Evolutionary conservation across 768 basidiomycete species (phyloP), one percentile per base, ranked within the genome.

Genomic region (Termitomyces sp.): DNA sequence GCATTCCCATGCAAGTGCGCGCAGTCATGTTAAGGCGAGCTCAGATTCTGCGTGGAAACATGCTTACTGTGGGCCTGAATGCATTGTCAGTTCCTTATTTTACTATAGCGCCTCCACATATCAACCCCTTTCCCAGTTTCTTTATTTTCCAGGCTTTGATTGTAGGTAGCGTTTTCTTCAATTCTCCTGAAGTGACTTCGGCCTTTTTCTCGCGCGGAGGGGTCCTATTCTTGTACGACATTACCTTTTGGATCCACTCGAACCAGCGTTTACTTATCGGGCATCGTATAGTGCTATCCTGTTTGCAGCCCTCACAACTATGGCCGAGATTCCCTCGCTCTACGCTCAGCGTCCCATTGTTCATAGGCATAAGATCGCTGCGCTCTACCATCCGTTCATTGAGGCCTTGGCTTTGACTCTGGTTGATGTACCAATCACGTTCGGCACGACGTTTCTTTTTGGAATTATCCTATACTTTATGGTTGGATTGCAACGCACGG

Each of bases 191-290:
- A 28, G 70, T 72, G 5, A 88, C 89, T 0, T 68, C 74, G 9
- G 83, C 81, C 11, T 86, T 80, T 66, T 91, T 88, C 75, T 84
- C 86, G 19, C 81, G 90, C 16, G 89, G 88, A 40, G 85, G 89
- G 70, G 76, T 87, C n/a, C 73, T 93, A n/a, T 91, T 88, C 78
- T 89, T 91, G 80, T 86, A 68, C 28, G 80, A 69, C 25, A 6
- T 40, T 17, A 28, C 30, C 6, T 40, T 46, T 45, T 6, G 0
- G 5, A 27, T 4, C 16, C 5, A n/a, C 41, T 45, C 61, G 23
- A 1, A 19, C 58, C 43, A 30, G 53, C 46, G 47, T 59, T 55
- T 44, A 53, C 21, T 58, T 12, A 55, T 17, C 39, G 12, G 54
- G 41, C 16, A 12, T 14, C 28, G 25, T 34, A 16, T 37, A 65